Percentiles rank a stretch among this genome's conserved stretches.
phyloP scores from a whole-genome alignment of 495 filamentous ascomycete genomes.

The Gamarada debralockiae region DNA sequence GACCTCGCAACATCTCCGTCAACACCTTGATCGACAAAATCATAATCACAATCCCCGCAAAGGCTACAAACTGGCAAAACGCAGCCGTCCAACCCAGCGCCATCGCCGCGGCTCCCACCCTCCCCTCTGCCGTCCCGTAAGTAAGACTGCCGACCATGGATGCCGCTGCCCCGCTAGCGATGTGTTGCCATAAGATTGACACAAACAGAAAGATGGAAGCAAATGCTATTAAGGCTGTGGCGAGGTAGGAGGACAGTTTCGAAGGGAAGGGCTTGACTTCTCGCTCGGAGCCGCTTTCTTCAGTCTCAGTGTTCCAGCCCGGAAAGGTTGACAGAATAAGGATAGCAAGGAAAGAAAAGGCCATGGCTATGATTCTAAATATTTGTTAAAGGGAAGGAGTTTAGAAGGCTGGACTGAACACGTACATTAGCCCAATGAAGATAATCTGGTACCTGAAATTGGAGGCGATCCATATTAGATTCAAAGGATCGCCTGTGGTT shows the following conservation, averaged over 20 bases:
- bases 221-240: conserved; percentile 75
- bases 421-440: conserved; percentile 71
- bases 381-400: conserved; percentile 11
- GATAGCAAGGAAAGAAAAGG: conserved; percentile 73
- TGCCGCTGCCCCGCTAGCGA: conserved; percentile 87
- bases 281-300: conserved; percentile 58
- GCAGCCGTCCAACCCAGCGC: conserved; percentile 97
- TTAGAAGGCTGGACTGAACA: not conserved
- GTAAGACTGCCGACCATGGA: conserved; percentile 90
- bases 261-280: conserved; percentile 79
- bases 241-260: conserved; percentile 67
- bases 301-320: conserved; percentile 73
- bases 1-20: too few species aligned
- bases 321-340: conserved; percentile 78
- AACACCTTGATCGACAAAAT: conserved; percentile 76
- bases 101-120: conserved; percentile 90
- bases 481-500: conserved; percentile 79
- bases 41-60: conserved; percentile 92
- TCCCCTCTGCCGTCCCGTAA: conserved; percentile 89
- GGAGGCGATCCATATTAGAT: conserved; percentile 73
- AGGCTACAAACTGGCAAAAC: conserved; percentile 83
- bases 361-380: conserved; percentile 69
- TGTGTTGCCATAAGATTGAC: conserved; percentile 77
- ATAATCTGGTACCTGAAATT: conserved; percentile 80
- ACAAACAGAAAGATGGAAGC: conserved; percentile 77